These are phyloP conservation scores for Blastocystis sp. DNA, from an alignment of 352 stramenopile genomes.

Conservation along the genomic window DNA sequence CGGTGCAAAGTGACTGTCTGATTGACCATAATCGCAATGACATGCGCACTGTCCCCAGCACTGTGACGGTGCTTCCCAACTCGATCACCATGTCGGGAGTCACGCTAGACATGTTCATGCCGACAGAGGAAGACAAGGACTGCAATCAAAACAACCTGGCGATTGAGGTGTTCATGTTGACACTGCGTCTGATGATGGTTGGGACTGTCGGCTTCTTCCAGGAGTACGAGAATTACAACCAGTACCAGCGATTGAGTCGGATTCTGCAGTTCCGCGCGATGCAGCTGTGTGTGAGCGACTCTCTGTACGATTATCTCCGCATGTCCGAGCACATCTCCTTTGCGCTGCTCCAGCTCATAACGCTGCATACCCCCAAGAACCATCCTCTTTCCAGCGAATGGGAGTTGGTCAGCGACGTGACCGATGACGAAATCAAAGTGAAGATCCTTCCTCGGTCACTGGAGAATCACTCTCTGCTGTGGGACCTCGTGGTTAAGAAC, in stretches of 20 bases:
- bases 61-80: background rate
- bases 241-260: background rate
- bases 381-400: background rate
- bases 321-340: constrained; percentile 8
- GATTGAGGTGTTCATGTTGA: background rate
- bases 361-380: background rate
- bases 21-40: constrained; percentile 32
- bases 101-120: constrained; percentile 19
- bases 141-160: background rate
- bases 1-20: background rate
- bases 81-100: background rate
- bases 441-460: background rate
- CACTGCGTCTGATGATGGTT: background rate
- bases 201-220: background rate
- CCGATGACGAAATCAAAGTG: background rate
- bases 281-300: background rate
- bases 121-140: background rate
- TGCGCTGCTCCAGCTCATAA: constrained; percentile 15
- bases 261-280: background rate
- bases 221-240: background rate
- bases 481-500: background rate
- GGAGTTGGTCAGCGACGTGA: background rate
- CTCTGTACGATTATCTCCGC: background rate
- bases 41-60: constrained; percentile 12
- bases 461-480: background rate